A percentile compares a stretch with the other conserved stretches of the same genome.
phyloP scores from a whole-genome alignment of 2,329 filamentous ascomycete genomes.

The Apiospora aurea region DNA sequence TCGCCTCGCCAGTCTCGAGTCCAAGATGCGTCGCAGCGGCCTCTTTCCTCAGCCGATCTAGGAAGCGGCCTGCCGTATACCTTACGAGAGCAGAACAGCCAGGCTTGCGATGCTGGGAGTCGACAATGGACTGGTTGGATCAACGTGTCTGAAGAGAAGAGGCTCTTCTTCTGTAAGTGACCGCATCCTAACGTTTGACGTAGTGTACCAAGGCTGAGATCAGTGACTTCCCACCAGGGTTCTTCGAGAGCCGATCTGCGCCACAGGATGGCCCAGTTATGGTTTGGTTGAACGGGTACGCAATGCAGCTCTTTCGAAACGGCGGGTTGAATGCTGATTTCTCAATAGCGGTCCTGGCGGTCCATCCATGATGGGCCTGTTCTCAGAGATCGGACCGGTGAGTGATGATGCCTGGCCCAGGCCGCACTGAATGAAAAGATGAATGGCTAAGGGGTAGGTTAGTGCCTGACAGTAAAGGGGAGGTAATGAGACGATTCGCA shows the following conservation, averaged over 20 bases:
- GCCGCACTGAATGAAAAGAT: not conserved
- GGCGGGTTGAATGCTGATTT: not conserved
- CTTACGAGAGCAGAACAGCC: conserved; percentile 26
- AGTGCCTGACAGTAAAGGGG: conserved; percentile 26
- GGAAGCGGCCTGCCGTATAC: not conserved
- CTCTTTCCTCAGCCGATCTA: not conserved
- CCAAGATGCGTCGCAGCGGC: not conserved
- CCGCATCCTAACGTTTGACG: too few relatives aligned
- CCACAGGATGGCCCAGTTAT: conserved; percentile 26
- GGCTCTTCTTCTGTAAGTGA: conserved; percentile 28
- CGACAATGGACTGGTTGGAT: conserved; percentile 32
- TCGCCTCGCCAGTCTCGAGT: not conserved
- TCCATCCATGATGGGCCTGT: conserved; percentile 31
- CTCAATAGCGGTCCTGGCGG: conserved; percentile 30
- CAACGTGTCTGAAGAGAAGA: conserved; percentile 27
- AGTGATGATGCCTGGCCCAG: not conserved
- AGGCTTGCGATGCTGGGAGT: conserved; percentile 29
- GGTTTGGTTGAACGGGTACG: conserved; percentile 29
- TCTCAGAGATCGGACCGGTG: conserved; percentile 32
- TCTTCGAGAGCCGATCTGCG: conserved; percentile 29
- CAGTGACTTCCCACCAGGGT: conserved; percentile 17
- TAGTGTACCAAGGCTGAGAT: not conserved
- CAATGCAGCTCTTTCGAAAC: not conserved
- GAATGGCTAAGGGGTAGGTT: not conserved
- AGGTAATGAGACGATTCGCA: conserved; percentile 29